Evolutionary conservation across 805 yeast genomes (phyloP).

Genomic region (Danielozyma ontarioensis): DNA sequence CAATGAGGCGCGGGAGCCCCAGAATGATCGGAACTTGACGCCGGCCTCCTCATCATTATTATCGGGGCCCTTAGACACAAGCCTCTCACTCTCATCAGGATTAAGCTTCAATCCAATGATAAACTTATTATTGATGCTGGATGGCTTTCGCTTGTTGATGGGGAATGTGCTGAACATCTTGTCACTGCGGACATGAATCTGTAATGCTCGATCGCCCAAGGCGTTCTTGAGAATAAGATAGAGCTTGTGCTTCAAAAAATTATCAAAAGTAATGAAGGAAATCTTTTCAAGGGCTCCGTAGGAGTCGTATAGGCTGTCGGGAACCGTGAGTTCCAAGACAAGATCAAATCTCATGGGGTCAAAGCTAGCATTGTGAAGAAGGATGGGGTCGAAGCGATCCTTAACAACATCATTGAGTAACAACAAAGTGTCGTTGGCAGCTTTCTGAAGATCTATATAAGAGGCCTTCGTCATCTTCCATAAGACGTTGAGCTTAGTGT

Average conservation of each 20-base stretch:
- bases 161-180: slow-evolving; percentile 27
- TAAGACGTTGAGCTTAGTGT: slow-evolving; percentile 69
- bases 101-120: slow-evolving; percentile 65
- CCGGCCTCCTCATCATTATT: slow-evolving; percentile 51
- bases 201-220: slow-evolving; percentile 44
- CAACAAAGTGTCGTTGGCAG: slow-evolving; percentile 63
- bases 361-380: slow-evolving; percentile 55
- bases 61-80: slow-evolving; percentile 83
- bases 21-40: slow-evolving; percentile 67
- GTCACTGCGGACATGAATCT: slow-evolving; percentile 29
- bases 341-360: slow-evolving; percentile 64
- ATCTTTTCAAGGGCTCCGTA: slow-evolving; percentile 72
- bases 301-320: slow-evolving; percentile 33
- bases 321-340: slow-evolving; percentile 47
- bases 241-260: slow-evolving; percentile 57
- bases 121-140: slow-evolving; percentile 24
- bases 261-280: slow-evolving; percentile 64
- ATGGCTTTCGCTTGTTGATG: slow-evolving; percentile 51
- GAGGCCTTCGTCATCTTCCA: slow-evolving; percentile 76
- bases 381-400: slow-evolving; percentile 78
- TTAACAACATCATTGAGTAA: slow-evolving; percentile 73
- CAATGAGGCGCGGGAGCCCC: slow-evolving; percentile 84
- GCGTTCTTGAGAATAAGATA: slow-evolving; percentile 53
- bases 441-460: slow-evolving; percentile 54
- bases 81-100: slow-evolving; percentile 68